A percentile compares a stretch with the other conserved stretches of the same genome.
These are phyloP conservation scores for Verruconis gallopava DNA, from an alignment of 2,329 filamentous ascomycete genomes.

Conservation along the genomic window DNA sequence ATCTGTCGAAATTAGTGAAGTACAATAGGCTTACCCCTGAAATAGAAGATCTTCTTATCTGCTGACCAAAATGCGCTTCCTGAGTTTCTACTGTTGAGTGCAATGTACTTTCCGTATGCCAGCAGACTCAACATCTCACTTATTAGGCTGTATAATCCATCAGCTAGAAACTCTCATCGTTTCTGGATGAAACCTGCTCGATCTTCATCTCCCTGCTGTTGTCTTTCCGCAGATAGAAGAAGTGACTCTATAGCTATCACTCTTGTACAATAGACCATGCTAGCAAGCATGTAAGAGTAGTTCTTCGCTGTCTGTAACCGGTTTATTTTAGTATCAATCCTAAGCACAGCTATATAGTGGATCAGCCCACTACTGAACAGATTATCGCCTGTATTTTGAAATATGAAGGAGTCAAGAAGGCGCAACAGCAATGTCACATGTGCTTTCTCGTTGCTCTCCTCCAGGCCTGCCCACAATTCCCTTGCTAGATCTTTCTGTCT, in stretches of 20 bases:
- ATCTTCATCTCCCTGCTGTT: background rate
- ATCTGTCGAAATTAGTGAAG: slow-evolving; percentile 14
- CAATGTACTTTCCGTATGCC: slow-evolving; percentile 3
- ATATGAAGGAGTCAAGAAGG: background rate
- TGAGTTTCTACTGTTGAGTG: slow-evolving; percentile 13
- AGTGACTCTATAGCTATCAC: background rate
- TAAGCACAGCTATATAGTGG: background rate
- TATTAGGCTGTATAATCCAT: slow-evolving; percentile 2
- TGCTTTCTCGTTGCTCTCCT: background rate
- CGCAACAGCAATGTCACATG: background rate
- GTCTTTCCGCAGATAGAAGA: background rate
- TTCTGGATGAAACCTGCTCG: background rate
- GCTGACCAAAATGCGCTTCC: slow-evolving; percentile 12
- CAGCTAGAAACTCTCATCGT: slow-evolving; percentile 1
- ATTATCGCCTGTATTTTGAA: background rate
- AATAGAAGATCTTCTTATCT: slow-evolving; percentile 13
- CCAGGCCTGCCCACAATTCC: background rate
- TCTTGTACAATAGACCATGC: slow-evolving; percentile 1
- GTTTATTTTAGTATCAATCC: background rate
- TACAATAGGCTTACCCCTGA: slow-evolving; percentile 12
- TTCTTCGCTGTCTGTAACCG: background rate
- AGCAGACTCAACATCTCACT: slow-evolving; percentile 3
- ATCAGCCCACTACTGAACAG: slow-evolving; percentile 1
- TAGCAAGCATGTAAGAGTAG: slow-evolving; percentile 2
- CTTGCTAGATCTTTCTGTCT: background rate